Conservation (phyloP, 164 flowering plant genomes). For the Annona cherimola region DNA sequence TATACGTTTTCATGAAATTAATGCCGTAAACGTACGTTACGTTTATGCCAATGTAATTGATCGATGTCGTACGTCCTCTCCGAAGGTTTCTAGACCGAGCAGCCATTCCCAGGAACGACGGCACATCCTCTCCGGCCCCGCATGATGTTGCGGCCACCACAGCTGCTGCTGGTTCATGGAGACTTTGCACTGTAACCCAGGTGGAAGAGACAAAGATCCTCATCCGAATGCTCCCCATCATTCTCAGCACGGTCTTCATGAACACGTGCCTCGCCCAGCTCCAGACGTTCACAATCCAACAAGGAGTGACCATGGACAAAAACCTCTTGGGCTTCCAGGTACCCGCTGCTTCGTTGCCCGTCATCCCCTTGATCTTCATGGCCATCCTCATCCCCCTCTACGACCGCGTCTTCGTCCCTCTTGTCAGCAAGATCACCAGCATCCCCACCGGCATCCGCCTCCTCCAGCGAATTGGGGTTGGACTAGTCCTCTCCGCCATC, state of each 20-base stretch:
- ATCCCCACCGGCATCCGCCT: constrained; percentile 56
- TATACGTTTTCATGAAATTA: neutral
- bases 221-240: constrained; percentile 56
- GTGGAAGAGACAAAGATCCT: constrained; percentile 71
- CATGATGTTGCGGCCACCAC: neutral
- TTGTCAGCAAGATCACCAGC: constrained; percentile 51
- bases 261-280: constrained; percentile 74
- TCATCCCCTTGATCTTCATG: constrained; percentile 52
- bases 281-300: constrained; percentile 68
- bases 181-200: constrained; percentile 58
- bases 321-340: constrained; percentile 35
- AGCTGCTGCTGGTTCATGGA: constrained; percentile 37
- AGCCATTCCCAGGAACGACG: constrained; percentile 29
- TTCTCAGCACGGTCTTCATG: constrained; percentile 64
- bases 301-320: constrained; percentile 56
- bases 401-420: constrained; percentile 53
- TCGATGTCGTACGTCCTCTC: no score
- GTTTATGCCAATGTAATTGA: no score
- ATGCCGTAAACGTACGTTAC: neutral
- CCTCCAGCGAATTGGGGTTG: constrained; percentile 60
- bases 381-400: constrained; percentile 52
- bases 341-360: constrained; percentile 56
- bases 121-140: neutral
- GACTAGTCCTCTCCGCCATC: constrained; percentile 49
- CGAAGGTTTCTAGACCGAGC: constrained; percentile 61